Evolutionary conservation across 371 early-diverging fungal genomes (phyloP).

Genomic region (Mucor velutinosus): DNA sequence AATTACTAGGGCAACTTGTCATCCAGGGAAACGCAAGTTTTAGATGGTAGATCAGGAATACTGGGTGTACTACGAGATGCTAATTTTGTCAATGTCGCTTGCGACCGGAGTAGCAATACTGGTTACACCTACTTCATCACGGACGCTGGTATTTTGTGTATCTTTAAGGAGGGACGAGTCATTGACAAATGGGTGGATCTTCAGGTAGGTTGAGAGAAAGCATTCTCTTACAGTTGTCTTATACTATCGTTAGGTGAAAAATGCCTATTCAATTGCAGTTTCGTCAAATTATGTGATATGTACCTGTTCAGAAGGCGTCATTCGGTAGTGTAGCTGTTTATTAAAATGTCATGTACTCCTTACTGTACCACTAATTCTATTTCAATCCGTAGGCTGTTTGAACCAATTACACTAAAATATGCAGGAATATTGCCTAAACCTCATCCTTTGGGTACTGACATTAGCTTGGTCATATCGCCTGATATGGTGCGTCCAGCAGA

Average conservation of each 20-base stretch:
- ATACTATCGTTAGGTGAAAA: conserved; percentile 64
- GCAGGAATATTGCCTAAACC: conserved; percentile 75
- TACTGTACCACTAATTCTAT: background rate
- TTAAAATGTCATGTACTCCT: conserved; percentile 4
- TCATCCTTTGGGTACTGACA: conserved; percentile 70
- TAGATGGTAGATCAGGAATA: conserved; percentile 78
- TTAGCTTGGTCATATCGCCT: conserved; percentile 43
- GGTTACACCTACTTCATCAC: conserved; percentile 68
- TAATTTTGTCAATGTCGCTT: conserved; percentile 73
- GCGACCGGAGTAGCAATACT: conserved; percentile 49
- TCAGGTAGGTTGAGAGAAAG: conserved; percentile 51
- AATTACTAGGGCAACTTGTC: conserved; percentile 29
- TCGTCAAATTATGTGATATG: conserved; percentile 68
- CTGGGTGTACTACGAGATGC: conserved; percentile 69
- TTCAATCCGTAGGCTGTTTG: conserved; percentile 59
- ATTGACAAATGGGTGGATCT: conserved; percentile 84
- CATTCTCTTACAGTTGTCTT: no score
- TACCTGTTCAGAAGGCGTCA: conserved; percentile 74
- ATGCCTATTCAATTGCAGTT: conserved; percentile 68
- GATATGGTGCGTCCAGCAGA: conserved; percentile 33
- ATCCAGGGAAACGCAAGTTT: conserved; percentile 54
- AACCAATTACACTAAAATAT: conserved; percentile 69
- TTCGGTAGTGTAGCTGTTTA: conserved; percentile 47
- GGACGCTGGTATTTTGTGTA: conserved; percentile 68
- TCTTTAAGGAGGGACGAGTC: conserved; percentile 65